Conservation (phyloP, 192 early-diverging fungal species). For the Mortierella hygrophila region DNA sequence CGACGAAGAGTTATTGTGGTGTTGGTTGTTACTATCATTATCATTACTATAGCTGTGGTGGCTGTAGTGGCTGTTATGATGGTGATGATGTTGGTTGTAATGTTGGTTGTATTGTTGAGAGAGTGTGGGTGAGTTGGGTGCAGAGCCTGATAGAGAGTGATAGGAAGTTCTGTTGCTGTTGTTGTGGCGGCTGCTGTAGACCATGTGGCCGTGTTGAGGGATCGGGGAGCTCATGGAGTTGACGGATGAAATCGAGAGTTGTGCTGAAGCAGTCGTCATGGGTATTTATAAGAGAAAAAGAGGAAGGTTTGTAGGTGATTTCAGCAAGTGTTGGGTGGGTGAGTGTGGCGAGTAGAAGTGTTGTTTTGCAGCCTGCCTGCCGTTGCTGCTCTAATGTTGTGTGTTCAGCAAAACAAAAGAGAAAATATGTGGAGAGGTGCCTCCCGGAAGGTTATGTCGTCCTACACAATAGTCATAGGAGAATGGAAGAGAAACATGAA, state of each 20-base stretch:
- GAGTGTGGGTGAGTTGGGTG: background rate
- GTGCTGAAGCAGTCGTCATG: constrained; percentile 23
- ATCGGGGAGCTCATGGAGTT: background rate
- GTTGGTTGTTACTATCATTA: background rate
- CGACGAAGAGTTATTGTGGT: background rate
- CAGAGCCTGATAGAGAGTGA: background rate
- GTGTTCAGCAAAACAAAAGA: background rate
- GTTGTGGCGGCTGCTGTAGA: background rate
- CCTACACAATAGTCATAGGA: background rate
- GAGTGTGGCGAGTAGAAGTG: no score
- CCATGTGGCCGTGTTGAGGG: constrained; percentile 7
- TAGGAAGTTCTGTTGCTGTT: background rate
- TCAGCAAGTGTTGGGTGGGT: background rate
- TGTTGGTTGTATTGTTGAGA: background rate
- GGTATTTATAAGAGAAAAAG: background rate
- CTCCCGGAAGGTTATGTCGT: background rate
- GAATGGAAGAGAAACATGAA: background rate
- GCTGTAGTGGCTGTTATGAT: background rate
- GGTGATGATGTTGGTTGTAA: background rate
- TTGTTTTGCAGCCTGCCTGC: no score
- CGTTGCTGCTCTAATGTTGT: background rate
- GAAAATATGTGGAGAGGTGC: background rate
- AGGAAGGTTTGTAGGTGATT: background rate
- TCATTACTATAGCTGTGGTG: background rate
- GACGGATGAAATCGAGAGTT: constrained; percentile 9